Conservation (phyloP, 495 filamentous ascomycete species). For the Cladorrhinum samala region DNA sequence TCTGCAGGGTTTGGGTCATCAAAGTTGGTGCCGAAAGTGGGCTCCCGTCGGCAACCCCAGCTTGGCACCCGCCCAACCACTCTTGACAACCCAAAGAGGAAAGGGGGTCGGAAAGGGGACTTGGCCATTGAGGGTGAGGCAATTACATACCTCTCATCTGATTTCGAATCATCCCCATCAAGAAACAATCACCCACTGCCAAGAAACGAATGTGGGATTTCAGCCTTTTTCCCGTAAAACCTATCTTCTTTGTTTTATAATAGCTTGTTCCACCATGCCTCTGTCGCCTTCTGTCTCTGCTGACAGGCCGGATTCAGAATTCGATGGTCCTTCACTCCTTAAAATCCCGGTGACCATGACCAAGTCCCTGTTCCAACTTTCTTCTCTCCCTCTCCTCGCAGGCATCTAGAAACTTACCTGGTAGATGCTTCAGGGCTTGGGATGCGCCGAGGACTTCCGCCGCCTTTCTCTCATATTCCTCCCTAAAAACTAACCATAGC, state of each 20-base stretch:
- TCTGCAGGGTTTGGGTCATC: not conserved
- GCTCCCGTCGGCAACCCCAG: not conserved
- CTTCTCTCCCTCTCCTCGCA: conserved; percentile 12
- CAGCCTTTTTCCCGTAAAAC: not conserved
- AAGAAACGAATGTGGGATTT: not conserved
- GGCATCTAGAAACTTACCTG: conserved; percentile 6
- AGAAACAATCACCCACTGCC: not conserved
- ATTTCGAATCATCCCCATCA: not conserved
- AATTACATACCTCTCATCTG: not conserved
- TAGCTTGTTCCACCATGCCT: too few relatives aligned
- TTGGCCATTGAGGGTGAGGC: not conserved
- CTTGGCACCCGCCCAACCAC: not conserved
- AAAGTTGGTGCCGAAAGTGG: not conserved
- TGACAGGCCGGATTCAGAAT: too few relatives aligned
- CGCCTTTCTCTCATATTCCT: conserved; percentile 6
- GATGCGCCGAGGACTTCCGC: not conserved
- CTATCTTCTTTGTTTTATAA: too few relatives aligned
- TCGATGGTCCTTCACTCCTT: too few relatives aligned
- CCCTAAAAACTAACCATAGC: conserved; percentile 5
- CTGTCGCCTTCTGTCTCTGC: too few relatives aligned
- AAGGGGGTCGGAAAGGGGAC: not conserved
- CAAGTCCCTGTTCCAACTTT: conserved; percentile 7
- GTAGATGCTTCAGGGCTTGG: not conserved
- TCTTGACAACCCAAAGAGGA: not conserved
- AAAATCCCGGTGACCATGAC: not conserved